Conservation (phyloP, 148 eudicot species). For the Heliosperma pusillum region DNA sequence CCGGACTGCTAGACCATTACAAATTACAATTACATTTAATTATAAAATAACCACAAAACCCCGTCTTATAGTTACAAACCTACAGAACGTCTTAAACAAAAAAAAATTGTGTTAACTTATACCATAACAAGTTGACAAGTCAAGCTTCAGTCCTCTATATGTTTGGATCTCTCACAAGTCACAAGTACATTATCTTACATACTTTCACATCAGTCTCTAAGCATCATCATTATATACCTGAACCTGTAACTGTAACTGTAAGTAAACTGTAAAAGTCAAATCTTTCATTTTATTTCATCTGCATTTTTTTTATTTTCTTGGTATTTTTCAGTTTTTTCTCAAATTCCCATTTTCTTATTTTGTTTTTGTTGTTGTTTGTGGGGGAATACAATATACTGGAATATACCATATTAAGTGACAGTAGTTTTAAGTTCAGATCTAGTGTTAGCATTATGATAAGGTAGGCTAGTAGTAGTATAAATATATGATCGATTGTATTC, state of each 20-base stretch:
- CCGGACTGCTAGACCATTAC: too few species aligned
- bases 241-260: neutral
- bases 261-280: slow-evolving; percentile 8
- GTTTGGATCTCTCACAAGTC: neutral
- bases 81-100: neutral
- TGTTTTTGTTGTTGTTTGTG: too few species aligned
- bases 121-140: neutral
- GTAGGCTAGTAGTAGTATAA: too few species aligned
- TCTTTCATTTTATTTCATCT: neutral
- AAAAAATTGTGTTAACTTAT: neutral
- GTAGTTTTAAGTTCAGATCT: too few species aligned
- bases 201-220: too few species aligned
- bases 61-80: too few species aligned
- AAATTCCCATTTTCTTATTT: neutral
- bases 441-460: too few species aligned
- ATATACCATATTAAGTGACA: too few species aligned
- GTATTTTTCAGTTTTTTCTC: neutral
- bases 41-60: too few species aligned
- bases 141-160: neutral
- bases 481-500: too few species aligned
- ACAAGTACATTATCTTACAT: neutral
- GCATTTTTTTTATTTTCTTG: neutral
- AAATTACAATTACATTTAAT: too few species aligned
- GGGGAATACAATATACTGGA: too few species aligned
- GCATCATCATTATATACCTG: slow-evolving; percentile 7